Conservation (phyloP, 805 yeast species). For the Candida germanica region DNA sequence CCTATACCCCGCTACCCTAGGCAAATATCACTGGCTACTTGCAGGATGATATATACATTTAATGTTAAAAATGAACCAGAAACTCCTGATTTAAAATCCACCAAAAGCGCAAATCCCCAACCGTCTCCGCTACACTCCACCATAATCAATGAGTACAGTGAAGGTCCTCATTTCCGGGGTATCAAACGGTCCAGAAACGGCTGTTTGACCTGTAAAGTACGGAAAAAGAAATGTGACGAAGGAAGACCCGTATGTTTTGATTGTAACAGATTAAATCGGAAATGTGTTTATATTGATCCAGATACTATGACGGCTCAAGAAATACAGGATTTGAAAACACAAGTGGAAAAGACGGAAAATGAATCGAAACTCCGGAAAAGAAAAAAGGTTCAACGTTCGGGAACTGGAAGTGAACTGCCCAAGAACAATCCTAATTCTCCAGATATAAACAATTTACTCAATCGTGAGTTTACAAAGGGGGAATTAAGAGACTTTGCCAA, state of each 20-base stretch:
- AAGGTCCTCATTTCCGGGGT: too few species aligned
- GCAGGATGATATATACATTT: slow-evolving; percentile 23
- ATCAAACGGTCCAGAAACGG: slow-evolving; percentile 46
- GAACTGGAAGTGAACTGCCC: neutral
- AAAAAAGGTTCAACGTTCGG: slow-evolving; percentile 11
- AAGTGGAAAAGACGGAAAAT: slow-evolving; percentile 40
- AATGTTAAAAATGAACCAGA: slow-evolving; percentile 14
- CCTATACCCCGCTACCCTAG: too few species aligned
- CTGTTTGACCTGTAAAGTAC: slow-evolving; percentile 63
- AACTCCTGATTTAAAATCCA: neutral
- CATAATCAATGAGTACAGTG: too few species aligned
- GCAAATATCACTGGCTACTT: too few species aligned
- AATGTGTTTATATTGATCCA: slow-evolving; percentile 47
- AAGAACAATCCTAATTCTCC: slow-evolving; percentile 8
- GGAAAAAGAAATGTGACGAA: slow-evolving; percentile 61
- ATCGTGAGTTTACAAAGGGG: too few species aligned
- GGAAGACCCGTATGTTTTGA: slow-evolving; percentile 48
- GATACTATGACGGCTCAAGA: slow-evolving; percentile 40
- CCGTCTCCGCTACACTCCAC: too few species aligned
- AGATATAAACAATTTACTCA: slow-evolving; percentile 5
- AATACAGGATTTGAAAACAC: slow-evolving; percentile 28
- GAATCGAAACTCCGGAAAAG: slow-evolving; percentile 42
- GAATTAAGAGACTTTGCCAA: too few species aligned
- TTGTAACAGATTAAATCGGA: slow-evolving; percentile 43
- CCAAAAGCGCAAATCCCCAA: too few species aligned